phyloP scores from a whole-genome alignment of 495 filamentous ascomycete genomes.

The Xylaria scruposa region DNA sequence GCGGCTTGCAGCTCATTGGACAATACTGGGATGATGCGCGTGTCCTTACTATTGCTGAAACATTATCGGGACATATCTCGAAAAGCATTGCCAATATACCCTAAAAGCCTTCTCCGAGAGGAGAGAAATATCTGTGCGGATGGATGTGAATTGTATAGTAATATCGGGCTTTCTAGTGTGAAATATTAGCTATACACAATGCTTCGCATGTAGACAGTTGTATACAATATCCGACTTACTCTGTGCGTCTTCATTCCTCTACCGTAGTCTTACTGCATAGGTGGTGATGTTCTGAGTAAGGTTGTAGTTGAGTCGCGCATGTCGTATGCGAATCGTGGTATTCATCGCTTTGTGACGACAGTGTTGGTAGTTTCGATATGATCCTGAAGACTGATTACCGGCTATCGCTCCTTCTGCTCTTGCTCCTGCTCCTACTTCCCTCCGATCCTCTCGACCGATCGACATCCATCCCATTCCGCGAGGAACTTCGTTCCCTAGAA shows the following conservation, averaged over 20 bases:
- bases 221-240: constrained; percentile 10
- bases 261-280: background rate
- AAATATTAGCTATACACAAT: constrained; percentile 21
- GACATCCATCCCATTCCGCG: constrained; percentile 46
- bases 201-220: background rate
- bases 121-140: background rate
- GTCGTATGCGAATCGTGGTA: background rate
- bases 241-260: background rate
- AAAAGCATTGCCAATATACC: background rate
- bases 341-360: background rate
- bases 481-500: constrained; percentile 32
- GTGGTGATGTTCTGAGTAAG: background rate
- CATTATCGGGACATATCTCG: constrained; percentile 29
- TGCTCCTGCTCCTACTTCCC: constrained; percentile 21
- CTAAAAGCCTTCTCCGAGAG: background rate
- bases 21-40: constrained; percentile 88
- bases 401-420: constrained; percentile 3
- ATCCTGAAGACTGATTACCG: background rate
- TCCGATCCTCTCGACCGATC: constrained; percentile 35
- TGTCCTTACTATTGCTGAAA: constrained; percentile 62
- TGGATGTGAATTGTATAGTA: background rate
- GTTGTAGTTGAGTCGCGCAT: background rate
- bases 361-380: background rate
- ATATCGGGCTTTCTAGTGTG: background rate
- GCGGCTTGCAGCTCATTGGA: constrained; percentile 86